Percentiles rank a stretch among this genome's conserved stretches.
Conservation (phyloP, 176 grass and related monocot species). For the Carex parvula region DNA sequence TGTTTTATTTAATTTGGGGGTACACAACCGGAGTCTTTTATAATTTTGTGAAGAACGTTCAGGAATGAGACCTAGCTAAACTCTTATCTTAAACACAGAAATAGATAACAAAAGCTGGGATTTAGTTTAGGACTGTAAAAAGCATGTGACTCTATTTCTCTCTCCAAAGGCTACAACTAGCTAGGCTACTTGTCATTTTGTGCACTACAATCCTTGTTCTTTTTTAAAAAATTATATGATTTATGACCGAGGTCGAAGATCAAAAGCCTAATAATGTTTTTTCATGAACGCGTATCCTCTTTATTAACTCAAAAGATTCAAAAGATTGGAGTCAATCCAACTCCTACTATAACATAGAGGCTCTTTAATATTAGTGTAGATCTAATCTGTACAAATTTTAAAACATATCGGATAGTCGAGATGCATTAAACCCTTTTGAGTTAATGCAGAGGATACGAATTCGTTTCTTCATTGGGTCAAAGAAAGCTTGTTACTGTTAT, state of each 20-base stretch:
- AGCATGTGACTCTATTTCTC: constrained; percentile 18
- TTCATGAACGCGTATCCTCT: no score
- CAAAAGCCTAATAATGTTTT: background rate
- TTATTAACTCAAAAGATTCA: no score
- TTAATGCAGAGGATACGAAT: no score
- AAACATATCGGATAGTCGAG: no score
- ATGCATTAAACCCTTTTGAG: no score
- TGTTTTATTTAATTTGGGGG: background rate
- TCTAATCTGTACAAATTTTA: no score
- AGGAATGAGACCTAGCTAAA: background rate
- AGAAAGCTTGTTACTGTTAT: background rate
- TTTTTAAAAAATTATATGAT: background rate
- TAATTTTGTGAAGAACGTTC: constrained; percentile 1
- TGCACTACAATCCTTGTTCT: background rate
- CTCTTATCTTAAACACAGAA: background rate
- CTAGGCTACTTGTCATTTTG: constrained; percentile 10
- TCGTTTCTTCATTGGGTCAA: background rate
- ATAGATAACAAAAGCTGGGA: background rate
- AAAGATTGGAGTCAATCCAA: no score
- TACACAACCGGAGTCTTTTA: background rate
- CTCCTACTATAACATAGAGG: no score
- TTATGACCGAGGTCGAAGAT: background rate
- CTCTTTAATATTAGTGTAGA: no score
- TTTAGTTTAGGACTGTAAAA: background rate
- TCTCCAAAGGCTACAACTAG: constrained; percentile 8